Percentiles rank a stretch among this genome's conserved stretches.
Evolutionary conservation across 2,329 filamentous ascomycete genomes (phyloP).

Genomic region (Alternaria postmessia): DNA sequence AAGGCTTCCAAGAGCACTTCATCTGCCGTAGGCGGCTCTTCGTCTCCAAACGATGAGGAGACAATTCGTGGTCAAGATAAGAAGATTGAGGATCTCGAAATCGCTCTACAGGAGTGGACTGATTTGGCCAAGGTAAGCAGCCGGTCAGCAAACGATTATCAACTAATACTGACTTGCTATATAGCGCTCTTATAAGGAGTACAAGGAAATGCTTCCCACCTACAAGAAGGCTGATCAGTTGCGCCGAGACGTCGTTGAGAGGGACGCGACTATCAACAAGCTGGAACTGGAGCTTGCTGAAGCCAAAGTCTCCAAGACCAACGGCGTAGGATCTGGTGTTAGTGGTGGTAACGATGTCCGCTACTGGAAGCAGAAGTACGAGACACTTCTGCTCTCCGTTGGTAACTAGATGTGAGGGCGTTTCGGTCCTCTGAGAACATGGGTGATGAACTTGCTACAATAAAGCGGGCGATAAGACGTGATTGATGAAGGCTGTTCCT

Average conservation of each 20-base stretch:
- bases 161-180: background rate
- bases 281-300: conserved; percentile 29
- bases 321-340: conserved; percentile 13
- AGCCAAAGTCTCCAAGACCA: conserved; percentile 21
- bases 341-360: conserved; percentile 10
- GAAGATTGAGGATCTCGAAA: conserved; percentile 21
- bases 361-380: conserved; percentile 42
- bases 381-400: conserved; percentile 28
- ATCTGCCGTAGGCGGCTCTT: background rate
- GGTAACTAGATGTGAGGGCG: conserved; percentile 7
- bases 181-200: conserved; percentile 36
- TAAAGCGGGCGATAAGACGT: background rate
- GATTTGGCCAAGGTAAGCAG: conserved; percentile 24
- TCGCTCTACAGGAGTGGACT: conserved; percentile 27
- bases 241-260: conserved; percentile 22
- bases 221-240: conserved; percentile 32
- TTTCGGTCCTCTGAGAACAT: background rate
- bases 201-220: conserved; percentile 31
- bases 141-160: background rate
- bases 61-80: conserved; percentile 14
- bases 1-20: conserved; percentile 4
- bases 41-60: conserved; percentile 2
- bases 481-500: background rate
- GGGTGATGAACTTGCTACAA: background rate
- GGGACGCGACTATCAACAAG: conserved; percentile 24